phyloP scores from a whole-genome alignment of 2,329 filamentous ascomycete genomes.

The Hymenoscyphus infarciens region DNA sequence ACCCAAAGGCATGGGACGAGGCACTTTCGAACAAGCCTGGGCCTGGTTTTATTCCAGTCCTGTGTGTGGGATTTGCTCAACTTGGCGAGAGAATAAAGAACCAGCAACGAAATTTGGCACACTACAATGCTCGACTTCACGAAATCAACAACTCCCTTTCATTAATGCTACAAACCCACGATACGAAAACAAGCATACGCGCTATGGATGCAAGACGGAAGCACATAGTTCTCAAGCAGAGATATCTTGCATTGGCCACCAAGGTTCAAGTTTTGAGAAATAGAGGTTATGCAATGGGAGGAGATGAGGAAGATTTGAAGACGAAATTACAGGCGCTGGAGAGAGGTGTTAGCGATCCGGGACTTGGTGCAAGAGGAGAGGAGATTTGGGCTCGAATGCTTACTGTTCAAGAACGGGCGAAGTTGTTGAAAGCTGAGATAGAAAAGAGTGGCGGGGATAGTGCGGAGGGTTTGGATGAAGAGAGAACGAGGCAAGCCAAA shows the following conservation, averaged over 20 bases:
- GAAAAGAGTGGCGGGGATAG: constrained; percentile 60
- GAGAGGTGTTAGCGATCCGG: constrained; percentile 68
- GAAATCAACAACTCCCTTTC: constrained; percentile 74
- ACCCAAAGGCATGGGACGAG: constrained; percentile 78
- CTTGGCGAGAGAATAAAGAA: constrained; percentile 69
- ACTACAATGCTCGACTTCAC: constrained; percentile 70
- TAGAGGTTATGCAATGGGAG: constrained; percentile 74
- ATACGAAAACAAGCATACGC: constrained; percentile 71
- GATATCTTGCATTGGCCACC: constrained; percentile 70
- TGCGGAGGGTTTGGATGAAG: constrained; percentile 60
- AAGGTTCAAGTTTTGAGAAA: constrained; percentile 79
- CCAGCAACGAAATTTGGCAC: constrained; percentile 65
- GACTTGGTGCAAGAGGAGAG: constrained; percentile 70
- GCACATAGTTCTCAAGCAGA: constrained; percentile 68
- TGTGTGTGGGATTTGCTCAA: constrained; percentile 69
- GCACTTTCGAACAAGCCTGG: constrained; percentile 76
- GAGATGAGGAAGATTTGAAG: constrained; percentile 74
- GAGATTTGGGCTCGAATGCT: constrained; percentile 84
- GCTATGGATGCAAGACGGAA: constrained; percentile 68
- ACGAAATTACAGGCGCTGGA: constrained; percentile 68
- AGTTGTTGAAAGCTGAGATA: constrained; percentile 69
- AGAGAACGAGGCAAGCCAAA: constrained; percentile 68
- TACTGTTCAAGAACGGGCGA: constrained; percentile 67
- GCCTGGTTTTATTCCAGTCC: constrained; percentile 70
- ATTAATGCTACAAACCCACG: constrained; percentile 70